Evolutionary conservation across 306 rosid genomes (phyloP).

Genomic region (Cicer judaicum): DNA sequence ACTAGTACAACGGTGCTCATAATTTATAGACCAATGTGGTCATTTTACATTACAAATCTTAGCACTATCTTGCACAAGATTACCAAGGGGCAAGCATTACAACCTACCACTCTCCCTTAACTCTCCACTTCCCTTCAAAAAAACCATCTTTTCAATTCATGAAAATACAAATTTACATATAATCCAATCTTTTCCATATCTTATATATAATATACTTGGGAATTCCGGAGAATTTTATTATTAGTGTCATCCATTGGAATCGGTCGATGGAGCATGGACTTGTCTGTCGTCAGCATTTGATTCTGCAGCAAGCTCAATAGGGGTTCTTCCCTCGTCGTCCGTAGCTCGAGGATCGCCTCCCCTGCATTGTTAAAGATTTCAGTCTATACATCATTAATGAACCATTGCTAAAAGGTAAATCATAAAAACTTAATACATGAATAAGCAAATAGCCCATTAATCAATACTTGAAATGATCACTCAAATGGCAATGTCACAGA

Average conservation of each 20-base stretch:
- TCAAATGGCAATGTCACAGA: neutral
- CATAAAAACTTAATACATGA: constrained; percentile 3
- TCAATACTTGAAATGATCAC: constrained; percentile 11
- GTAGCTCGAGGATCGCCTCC: constrained; percentile 90
- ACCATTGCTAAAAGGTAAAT: constrained; percentile 8
- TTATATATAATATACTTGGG: constrained; percentile 50
- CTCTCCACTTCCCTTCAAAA: constrained; percentile 53
- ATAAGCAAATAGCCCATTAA: constrained; percentile 7
- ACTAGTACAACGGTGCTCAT: constrained; percentile 47
- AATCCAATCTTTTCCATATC: constrained; percentile 57
- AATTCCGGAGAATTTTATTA: constrained; percentile 30
- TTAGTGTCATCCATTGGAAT: constrained; percentile 68
- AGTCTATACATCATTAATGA: constrained; percentile 27
- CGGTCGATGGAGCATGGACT: constrained; percentile 63
- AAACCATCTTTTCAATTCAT: constrained; percentile 58
- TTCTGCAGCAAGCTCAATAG: constrained; percentile 71
- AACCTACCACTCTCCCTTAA: constrained; percentile 69
- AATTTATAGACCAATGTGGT: constrained; percentile 58
- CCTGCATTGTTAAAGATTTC: constrained; percentile 60
- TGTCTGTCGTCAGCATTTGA: constrained; percentile 69
- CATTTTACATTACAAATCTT: constrained; percentile 63
- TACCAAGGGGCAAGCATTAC: constrained; percentile 71
- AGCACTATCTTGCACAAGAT: constrained; percentile 51
- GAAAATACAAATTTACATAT: constrained; percentile 71
- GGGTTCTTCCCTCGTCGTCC: constrained; percentile 85